phyloP scores from a whole-genome alignment of 768 basidiomycete genomes.

The Lentinula detonsa region DNA sequence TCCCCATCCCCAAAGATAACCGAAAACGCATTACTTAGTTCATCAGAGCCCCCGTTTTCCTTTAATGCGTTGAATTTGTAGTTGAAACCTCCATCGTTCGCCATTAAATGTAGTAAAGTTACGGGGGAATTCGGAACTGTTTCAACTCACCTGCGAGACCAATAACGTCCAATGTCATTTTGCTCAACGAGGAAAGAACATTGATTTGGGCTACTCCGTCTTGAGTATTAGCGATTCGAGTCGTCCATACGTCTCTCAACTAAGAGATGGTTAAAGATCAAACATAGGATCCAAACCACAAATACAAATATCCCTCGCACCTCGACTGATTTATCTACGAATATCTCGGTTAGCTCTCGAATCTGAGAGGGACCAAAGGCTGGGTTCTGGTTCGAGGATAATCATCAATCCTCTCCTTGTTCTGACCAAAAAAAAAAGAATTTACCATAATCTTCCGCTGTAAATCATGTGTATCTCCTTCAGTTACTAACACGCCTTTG shows the following conservation, averaged over 20 bases:
- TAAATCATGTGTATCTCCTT: conserved; percentile 40
- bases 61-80: conserved; percentile 27
- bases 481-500: conserved; percentile 40
- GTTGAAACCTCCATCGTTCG: conserved; percentile 18
- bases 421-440: background rate
- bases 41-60: conserved; percentile 28
- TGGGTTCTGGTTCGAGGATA: conserved; percentile 39
- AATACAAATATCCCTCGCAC: conserved; percentile 20
- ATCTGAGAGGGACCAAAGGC: conserved; percentile 60
- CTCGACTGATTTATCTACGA: conserved; percentile 48
- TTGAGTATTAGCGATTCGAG: conserved; percentile 23
- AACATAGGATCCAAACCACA: background rate
- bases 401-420: background rate
- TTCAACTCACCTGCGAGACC: conserved; percentile 54
- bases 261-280: conserved; percentile 10
- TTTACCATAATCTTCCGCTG: conserved; percentile 40
- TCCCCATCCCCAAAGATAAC: conserved; percentile 40
- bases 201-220: conserved; percentile 37
- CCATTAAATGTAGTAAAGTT: conserved; percentile 22
- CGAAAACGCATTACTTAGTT: conserved; percentile 48
- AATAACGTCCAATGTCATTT: conserved; percentile 71
- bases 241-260: conserved; percentile 45
- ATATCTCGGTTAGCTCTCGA: conserved; percentile 49
- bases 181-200: conserved; percentile 57
- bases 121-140: conserved; percentile 20